Evolutionary conservation across 108 stramenopile species (phyloP), one percentile per base, ranked within the genome.

Genomic region (Skeletonema tropicum): DNA sequence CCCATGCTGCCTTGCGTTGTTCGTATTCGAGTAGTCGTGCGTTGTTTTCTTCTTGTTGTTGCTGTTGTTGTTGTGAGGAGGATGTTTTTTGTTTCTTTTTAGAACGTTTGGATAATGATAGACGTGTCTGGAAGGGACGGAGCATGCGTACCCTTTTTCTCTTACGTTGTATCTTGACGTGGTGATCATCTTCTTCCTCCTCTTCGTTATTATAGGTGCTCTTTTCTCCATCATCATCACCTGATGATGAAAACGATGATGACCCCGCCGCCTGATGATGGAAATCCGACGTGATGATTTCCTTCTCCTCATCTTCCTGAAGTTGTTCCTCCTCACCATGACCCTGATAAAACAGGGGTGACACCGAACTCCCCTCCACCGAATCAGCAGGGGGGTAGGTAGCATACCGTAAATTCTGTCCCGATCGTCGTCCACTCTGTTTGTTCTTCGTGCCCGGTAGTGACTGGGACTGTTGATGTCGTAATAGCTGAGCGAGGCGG

Each of bases 1-100:
- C 92, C 95, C 95, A 96, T 45, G 82, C 90, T 5, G 76, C 57
- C 72, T 92, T 90, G 48, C 90, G 87, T 29, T 69, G 70, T 73
- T 91, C 81, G 66, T 94, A 92, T 23, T 92, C 90, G 1, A 52
- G 8, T 36, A 33, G 21, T 33, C 23, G 7, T n/a, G 36, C 61
- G 35, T 62, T 8, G n/a, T 6, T 62, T 0, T 62, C 39, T 6
- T 21, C 2, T 33, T 38, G 2, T 7, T 32, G 60, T 5, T 35
- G 30, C 2, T 4, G 33, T 35, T 30, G 59, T 60, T 60, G 26
- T 35, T 30, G 59, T 60, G 26, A 2, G 59, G 25, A 58, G 1
- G 25, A 25, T 58, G 23, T 9, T 10, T 0, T 21, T 13, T 32
- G 15, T 6, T 29, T 19, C 39, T 6, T 29, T 19, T 19, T 19